Base-by-base conservation (phyloP, 495 filamentous ascomycete genomes). In the Chaetomidium leptoderma region DNA sequence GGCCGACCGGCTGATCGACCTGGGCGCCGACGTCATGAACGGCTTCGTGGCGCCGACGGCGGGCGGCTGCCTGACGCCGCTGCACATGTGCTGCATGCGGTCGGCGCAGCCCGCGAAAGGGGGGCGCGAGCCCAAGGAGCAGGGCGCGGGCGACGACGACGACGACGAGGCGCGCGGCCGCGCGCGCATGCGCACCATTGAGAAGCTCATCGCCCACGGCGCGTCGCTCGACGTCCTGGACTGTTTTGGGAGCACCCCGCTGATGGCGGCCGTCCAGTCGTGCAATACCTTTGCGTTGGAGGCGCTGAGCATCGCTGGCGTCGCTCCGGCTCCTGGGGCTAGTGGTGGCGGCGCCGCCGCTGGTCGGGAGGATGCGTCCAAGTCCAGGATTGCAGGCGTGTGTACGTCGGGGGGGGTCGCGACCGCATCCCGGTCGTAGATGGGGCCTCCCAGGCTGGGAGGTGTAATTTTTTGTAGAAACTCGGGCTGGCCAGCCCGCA, bases 51-150 rank as follows among this genome's bases (percentile, higher is more conserved):
- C 62, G 16, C 57, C 51, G 17, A 54, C 26, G 3, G 27, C 46
- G 14, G 56, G 48, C 11, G 51, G 59, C 2, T 60, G 62, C n/a
- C 59, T 67, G 5, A 63, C 65, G 1, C 63, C 66, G 3, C 55
- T 74, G 6, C 66, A 71, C 53, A 55, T 70, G 58, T 71, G 66
- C 58, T 66, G 63, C 59, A 58, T 68, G 69, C 63, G 60, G n/a
- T 61, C 62, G 26, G 72, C 64, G 35, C 52, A 49, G 39, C 21
- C 30, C 10, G 37, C 9, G n/a, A 9, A 2, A 11, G 33, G 4
- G 33, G 33, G 33, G 46, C 60, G 47, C 23, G 46, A 36, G 6
- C 10, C 27, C 13, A 26, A 29, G 46, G 42, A 27, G 14, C 17
- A 55, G n/a, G 29, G 40, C 6, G 32, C 60, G 27, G 40, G 44